Base-by-base conservation (phyloP, 495 filamentous ascomycete genomes). In the Penicillium riverlandense region DNA sequence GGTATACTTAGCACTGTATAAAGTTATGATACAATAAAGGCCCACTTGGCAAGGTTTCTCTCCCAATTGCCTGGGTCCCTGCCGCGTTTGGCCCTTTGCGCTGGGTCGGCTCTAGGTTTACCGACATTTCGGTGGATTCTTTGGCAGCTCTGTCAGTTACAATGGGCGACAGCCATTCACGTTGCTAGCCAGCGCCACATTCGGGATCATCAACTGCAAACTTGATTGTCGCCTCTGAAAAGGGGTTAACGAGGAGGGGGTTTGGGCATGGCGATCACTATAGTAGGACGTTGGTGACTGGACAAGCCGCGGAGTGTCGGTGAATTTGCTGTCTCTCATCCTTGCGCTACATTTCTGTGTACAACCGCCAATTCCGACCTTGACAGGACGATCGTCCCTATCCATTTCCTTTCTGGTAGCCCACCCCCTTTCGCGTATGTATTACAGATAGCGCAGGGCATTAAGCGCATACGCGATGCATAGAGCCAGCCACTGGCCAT, bases 71-170 rank as follows among this genome's bases (percentile, higher is more conserved):
- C 55, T 58, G 54, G 57, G 41, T 49, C 50, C 38, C 41, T 40
- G 45, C 43, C 37, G 35, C 35, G 49, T 49, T 34, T 55, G 52
- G 46, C 37, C 48, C 50, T 38, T 45, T 38, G 43, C 49, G 45
- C 48, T 54, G 57, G 54, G 49, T 58, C 54, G 54, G 49, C 45
- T 53, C 36, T 54, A 22, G 22, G 22, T 3, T 49, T 58, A 61
- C 51, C 48, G 54, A 59, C 54, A 52, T 55, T 60, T 58, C 34
- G 44, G 50, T 52, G 49, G 45, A 48, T 48, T 41, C 38, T 10
- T 46, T 47, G 31, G 15, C 35, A 10, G 16, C 10, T 16, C 16
- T 32, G 27, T 31, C 11, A 32, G 10, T 9, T 14, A 2, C 16
- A 41, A 41, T 27, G 39, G 39, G 15, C 8, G 14, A 41, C n/a